These are phyloP conservation scores for Danielia oregonensis DNA, from an alignment of 805 yeast species.

Conservation along the genomic window DNA sequence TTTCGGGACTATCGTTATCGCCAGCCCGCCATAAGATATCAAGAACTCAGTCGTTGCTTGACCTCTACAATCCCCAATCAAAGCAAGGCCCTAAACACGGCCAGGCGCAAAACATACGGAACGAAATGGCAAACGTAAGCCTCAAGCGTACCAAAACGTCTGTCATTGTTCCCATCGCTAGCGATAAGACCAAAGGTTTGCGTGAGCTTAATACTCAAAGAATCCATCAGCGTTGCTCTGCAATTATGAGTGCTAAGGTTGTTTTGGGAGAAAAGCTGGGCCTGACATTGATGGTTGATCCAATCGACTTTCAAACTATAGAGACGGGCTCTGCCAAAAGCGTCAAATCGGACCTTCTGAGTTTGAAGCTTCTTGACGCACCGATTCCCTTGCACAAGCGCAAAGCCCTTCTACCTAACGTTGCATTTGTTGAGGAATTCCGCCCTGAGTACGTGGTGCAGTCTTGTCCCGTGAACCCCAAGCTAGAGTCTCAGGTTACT, in stretches of 20 bases:
- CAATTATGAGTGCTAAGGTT: slow-evolving; percentile 18
- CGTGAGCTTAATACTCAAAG: slow-evolving; percentile 16
- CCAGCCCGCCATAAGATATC: slow-evolving; percentile 11
- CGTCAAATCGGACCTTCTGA: slow-evolving; percentile 3
- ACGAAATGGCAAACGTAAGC: slow-evolving; percentile 4
- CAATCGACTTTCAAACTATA: background rate
- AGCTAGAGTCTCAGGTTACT: slow-evolving; percentile 46
- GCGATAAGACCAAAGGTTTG: slow-evolving; percentile 17
- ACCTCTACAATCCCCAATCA: slow-evolving; percentile 19
- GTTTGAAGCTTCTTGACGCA: slow-evolving; percentile 3
- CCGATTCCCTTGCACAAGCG: slow-evolving; percentile 9
- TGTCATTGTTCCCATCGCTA: slow-evolving; percentile 19
- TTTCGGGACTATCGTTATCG: background rate
- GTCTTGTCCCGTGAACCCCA: slow-evolving; percentile 50
- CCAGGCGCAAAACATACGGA: background rate
- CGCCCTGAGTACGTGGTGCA: slow-evolving; percentile 52
- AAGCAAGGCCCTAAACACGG: too few species aligned
- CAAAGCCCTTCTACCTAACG: slow-evolving; percentile 24
- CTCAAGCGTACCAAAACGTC: slow-evolving; percentile 17
- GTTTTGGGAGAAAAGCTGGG: background rate
- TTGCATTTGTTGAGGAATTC: slow-evolving; percentile 47
- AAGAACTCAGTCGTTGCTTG: slow-evolving; percentile 35
- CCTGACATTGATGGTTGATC: background rate
- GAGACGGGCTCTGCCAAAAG: background rate
- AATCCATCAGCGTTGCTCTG: slow-evolving; percentile 20